Conservation (phyloP, 1,139 yeast genomes). For the Eremothecium cymbalariae region DNA sequence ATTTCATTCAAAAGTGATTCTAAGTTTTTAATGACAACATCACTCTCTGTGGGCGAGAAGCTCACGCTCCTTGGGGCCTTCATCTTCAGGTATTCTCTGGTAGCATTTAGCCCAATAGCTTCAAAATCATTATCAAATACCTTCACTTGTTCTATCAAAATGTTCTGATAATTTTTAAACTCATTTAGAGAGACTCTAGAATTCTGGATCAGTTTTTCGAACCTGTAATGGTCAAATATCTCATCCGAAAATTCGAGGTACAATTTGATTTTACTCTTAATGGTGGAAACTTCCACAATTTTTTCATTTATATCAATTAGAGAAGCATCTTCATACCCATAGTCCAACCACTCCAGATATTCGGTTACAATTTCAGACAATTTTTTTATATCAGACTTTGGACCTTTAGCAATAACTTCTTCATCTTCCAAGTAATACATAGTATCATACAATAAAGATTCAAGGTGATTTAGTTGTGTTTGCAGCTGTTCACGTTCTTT, state of each 20-base stretch:
- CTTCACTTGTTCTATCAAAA: conserved; percentile 12
- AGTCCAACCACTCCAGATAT: conserved; percentile 71
- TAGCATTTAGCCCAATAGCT: conserved; percentile 15
- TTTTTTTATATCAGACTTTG: conserved; percentile 33
- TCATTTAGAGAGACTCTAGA: conserved; percentile 13
- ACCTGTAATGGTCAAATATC: conserved; percentile 33
- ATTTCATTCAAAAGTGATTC: conserved; percentile 8
- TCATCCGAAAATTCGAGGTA: conserved; percentile 32
- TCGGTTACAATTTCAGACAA: conserved; percentile 39
- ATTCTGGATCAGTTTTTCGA: conserved; percentile 33
- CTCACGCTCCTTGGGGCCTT: conserved; percentile 14
- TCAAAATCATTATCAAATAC: conserved; percentile 15
- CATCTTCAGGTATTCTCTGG: conserved; percentile 16
- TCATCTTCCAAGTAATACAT: conserved; percentile 47
- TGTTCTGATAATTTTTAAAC: conserved; percentile 8
- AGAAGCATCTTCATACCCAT: conserved; percentile 53
- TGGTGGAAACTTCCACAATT: conserved; percentile 27
- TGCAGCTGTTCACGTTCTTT: conserved; percentile 40
- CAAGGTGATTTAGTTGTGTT: conserved; percentile 46
- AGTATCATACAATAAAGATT: conserved; percentile 49
- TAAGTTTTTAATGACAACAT: conserved; percentile 10
- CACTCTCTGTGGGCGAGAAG: conserved; percentile 9
- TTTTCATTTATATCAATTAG: conserved; percentile 33
- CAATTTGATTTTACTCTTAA: conserved; percentile 29
- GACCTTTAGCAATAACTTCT: conserved; percentile 34